phyloP scores from a whole-genome alignment of 1,284 basidiomycete species.

The Melampsora americana region DNA sequence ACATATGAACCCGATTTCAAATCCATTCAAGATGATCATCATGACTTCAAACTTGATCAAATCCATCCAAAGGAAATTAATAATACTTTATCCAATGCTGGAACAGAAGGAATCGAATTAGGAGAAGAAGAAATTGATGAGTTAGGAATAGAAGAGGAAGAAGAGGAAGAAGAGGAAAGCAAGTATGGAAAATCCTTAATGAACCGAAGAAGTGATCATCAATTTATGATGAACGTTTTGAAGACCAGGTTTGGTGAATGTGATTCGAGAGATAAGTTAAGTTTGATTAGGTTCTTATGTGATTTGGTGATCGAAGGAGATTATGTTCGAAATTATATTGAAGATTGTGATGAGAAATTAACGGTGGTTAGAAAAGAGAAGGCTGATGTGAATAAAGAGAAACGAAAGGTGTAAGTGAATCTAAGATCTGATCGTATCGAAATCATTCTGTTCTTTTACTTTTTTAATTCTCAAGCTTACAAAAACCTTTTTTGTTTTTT shows the following conservation, averaged over 20 bases:
- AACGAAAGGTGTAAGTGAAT: constrained; percentile 26
- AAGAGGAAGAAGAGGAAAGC: too few species aligned
- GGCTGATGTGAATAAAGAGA: constrained; percentile 41
- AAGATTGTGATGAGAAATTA: constrained; percentile 26
- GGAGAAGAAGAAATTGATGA: constrained; percentile 20
- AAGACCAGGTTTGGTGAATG: not conserved
- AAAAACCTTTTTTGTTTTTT: not conserved
- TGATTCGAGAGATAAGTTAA: constrained; percentile 7
- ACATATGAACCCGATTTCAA: not conserved
- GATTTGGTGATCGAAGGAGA: constrained; percentile 23
- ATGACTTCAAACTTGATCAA: too few species aligned
- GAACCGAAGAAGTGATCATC: constrained; percentile 1
- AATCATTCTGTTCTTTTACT: not conserved
- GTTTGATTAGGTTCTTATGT: constrained; percentile 22
- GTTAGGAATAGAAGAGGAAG: not conserved
- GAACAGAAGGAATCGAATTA: not conserved
- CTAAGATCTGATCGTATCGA: too few species aligned
- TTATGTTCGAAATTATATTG: constrained; percentile 30
- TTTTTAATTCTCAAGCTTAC: not conserved
- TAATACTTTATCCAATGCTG: constrained; percentile 9
- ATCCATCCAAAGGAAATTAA: not conserved
- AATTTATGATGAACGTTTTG: constrained; percentile 16
- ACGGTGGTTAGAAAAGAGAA: constrained; percentile 23
- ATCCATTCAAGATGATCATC: not conserved
- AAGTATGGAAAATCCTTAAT: constrained; percentile 25